Conservation (phyloP, 176 grass and related monocot genomes). For the Cenchrus purpureus region DNA sequence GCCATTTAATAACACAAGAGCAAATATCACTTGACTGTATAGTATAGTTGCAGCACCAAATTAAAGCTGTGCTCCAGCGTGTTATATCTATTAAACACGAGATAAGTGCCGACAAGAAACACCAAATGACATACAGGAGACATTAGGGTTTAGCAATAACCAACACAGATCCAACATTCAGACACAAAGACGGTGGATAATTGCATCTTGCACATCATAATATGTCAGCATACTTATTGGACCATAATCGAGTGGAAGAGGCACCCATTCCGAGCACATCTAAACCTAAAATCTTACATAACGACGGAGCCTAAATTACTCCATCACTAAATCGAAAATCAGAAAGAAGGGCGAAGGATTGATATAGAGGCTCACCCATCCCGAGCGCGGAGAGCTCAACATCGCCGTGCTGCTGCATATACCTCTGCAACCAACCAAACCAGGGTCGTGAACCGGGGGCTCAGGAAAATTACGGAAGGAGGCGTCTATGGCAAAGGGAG, state of each 20-base stretch:
- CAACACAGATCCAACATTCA: neutral
- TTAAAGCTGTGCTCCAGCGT: neutral
- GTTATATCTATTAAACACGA: neutral
- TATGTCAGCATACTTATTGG: neutral
- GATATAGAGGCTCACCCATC: slow-evolving; percentile 59
- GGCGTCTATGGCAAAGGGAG: neutral
- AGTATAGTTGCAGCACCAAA: neutral
- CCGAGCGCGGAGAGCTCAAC: slow-evolving; percentile 95
- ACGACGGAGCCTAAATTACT: neutral
- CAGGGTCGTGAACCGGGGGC: neutral
- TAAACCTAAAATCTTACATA: neutral
- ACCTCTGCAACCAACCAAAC: slow-evolving; percentile 58
- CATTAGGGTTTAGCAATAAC: slow-evolving; percentile 11
- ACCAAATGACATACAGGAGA: neutral
- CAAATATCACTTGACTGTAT: neutral
- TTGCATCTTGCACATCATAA: neutral
- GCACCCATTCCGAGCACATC: neutral
- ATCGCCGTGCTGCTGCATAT: slow-evolving; percentile 88
- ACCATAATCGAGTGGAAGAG: neutral
- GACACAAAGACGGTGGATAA: neutral
- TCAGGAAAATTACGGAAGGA: neutral
- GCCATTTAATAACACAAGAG: neutral
- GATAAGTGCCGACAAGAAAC: neutral
- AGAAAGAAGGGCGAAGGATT: slow-evolving; percentile 11
- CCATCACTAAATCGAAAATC: neutral